Conservation (phyloP, 106 monocot species). For the Apostasia ramifera region DNA sequence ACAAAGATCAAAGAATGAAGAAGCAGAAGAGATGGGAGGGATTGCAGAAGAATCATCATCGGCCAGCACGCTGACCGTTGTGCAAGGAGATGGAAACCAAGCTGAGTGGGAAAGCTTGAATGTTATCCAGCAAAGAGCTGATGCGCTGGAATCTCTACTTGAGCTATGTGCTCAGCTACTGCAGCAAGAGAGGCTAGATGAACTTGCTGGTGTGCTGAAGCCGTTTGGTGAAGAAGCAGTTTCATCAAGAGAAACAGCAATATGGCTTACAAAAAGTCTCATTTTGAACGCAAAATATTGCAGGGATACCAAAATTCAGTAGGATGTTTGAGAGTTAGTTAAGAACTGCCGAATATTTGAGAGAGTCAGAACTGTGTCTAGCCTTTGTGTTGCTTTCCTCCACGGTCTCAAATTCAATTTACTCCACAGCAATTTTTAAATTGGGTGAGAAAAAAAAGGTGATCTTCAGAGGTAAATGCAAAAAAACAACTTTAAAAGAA, state of each 20-base stretch:
- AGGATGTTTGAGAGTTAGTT: background rate
- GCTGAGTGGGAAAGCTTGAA: constrained; percentile 54
- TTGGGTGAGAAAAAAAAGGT: too few relatives aligned
- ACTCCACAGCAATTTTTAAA: too few relatives aligned
- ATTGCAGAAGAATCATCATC: constrained; percentile 42
- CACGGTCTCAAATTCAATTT: too few relatives aligned
- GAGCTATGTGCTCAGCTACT: constrained; percentile 77
- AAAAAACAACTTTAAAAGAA: too few relatives aligned
- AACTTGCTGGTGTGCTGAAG: constrained; percentile 67
- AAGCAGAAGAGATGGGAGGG: constrained; percentile 12
- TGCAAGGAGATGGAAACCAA: constrained; percentile 20
- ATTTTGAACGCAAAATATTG: constrained; percentile 34
- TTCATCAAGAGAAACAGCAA: constrained; percentile 86
- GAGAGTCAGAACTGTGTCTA: too few relatives aligned
- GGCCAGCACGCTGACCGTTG: constrained; percentile 27
- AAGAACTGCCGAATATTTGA: too few relatives aligned
- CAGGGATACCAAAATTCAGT: constrained; percentile 10
- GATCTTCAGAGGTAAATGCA: too few relatives aligned
- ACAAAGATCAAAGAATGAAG: constrained; percentile 17
- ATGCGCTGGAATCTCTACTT: constrained; percentile 74
- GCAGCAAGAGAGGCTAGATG: constrained; percentile 75
- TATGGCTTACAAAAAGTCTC: constrained; percentile 88
- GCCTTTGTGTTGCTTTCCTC: too few relatives aligned
- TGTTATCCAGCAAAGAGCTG: constrained; percentile 59
- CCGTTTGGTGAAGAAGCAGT: constrained; percentile 84